phyloP scores from a whole-genome alignment of 495 filamentous ascomycete genomes.

The Penicillium bovifimosum region DNA sequence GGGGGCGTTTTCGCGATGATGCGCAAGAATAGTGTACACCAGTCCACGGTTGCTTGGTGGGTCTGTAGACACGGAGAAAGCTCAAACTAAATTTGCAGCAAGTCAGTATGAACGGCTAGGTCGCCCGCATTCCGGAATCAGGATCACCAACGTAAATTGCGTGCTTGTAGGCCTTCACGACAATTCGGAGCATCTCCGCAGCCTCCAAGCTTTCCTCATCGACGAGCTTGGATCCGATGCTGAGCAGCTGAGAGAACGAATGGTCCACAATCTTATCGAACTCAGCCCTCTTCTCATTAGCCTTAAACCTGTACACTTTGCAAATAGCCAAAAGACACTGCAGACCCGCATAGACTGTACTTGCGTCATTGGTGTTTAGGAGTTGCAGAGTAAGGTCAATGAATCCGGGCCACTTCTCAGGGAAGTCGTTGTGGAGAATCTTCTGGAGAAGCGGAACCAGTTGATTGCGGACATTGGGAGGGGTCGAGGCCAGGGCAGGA shows the following conservation, averaged over 20 bases:
- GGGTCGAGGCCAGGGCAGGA: slow-evolving; percentile 77
- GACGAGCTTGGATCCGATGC: slow-evolving; percentile 80
- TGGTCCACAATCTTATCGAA: slow-evolving; percentile 92
- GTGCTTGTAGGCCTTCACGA: slow-evolving; percentile 95
- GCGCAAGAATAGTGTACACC: slow-evolving; percentile 89
- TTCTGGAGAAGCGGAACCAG: slow-evolving; percentile 91
- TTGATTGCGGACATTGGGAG: slow-evolving; percentile 76
- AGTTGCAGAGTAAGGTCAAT: slow-evolving; percentile 86
- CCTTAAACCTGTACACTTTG: slow-evolving; percentile 90
- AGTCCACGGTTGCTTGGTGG: slow-evolving; percentile 79
- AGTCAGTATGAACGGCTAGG: slow-evolving; percentile 12
- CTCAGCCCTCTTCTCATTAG: slow-evolving; percentile 70
- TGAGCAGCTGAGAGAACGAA: slow-evolving; percentile 84
- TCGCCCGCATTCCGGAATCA: not conserved
- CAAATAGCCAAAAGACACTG: slow-evolving; percentile 93
- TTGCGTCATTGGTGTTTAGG: slow-evolving; percentile 73
- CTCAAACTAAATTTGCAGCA: slow-evolving; percentile 61
- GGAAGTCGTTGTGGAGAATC: slow-evolving; percentile 92
- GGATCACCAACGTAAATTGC: slow-evolving; percentile 77
- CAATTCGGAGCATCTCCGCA: slow-evolving; percentile 91
- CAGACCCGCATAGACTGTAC: slow-evolving; percentile 83
- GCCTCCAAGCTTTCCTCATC: slow-evolving; percentile 88
- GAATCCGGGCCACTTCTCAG: slow-evolving; percentile 87
- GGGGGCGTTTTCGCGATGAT: slow-evolving; percentile 84
- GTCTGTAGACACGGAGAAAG: slow-evolving; percentile 69